Percentiles rank a stretch among this genome's conserved stretches.
Conservation (phyloP, 306 rosid genomes). For the Gillenia trifoliata region DNA sequence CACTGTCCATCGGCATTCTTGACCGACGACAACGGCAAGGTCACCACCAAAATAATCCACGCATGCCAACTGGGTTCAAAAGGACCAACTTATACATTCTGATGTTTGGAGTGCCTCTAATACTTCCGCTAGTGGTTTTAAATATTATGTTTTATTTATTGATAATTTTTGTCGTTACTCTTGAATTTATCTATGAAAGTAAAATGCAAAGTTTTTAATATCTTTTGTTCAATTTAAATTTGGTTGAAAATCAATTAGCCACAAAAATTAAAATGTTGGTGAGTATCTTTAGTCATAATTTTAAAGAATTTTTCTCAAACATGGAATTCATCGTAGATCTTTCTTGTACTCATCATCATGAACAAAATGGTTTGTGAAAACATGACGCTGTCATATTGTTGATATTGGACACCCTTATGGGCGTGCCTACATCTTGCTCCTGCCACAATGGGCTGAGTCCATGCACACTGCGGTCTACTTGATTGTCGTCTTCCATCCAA, state of each 20-base stretch:
- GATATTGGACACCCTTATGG: background rate
- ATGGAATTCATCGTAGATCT: background rate
- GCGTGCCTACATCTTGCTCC: background rate
- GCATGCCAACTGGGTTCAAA: no score
- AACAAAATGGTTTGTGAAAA: background rate
- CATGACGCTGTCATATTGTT: background rate
- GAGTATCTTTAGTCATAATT: background rate
- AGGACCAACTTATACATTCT: no score
- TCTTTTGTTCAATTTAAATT: no score
- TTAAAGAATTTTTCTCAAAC: background rate
- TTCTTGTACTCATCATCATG: background rate
- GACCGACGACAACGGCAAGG: no score
- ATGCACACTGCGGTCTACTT: background rate
- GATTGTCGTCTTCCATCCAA: background rate
- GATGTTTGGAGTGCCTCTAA: no score
- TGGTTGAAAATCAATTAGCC: background rate
- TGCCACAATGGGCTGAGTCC: background rate
- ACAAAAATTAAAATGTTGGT: no score
- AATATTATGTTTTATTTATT: background rate
- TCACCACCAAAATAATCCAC: no score
- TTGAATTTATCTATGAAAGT: background rate
- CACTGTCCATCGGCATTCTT: no score
- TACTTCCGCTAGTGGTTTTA: background rate
- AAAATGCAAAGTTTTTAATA: background rate
- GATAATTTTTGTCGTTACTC: background rate